phyloP scores from a whole-genome alignment of 2,329 filamentous ascomycete genomes.

The Fusarium sp. region DNA sequence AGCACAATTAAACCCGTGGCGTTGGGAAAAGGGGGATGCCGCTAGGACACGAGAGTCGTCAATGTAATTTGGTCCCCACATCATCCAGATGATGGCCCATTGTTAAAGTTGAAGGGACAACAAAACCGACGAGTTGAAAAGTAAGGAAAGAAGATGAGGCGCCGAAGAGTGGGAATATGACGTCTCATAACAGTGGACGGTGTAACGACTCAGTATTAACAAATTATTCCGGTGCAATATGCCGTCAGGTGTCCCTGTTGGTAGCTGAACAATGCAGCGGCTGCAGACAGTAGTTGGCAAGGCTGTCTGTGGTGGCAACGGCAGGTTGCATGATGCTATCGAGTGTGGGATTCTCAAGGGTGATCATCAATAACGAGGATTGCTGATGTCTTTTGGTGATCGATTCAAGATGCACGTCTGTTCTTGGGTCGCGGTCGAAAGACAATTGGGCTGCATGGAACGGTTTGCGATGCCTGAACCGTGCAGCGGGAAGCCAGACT shows the following conservation, averaged over 20 bases:
- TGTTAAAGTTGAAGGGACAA: constrained; percentile 27
- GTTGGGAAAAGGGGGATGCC: constrained; percentile 40
- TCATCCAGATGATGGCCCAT: constrained; percentile 40
- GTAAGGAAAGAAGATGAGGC: constrained; percentile 7
- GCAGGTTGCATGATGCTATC: neutral
- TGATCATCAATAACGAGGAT: neutral
- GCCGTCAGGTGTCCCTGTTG: neutral
- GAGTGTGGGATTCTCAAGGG: neutral
- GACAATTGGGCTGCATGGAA: constrained; percentile 23
- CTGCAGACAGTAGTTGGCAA: neutral
- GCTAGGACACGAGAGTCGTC: constrained; percentile 30
- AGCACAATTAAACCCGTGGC: constrained; percentile 36
- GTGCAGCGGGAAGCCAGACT: constrained; percentile 17
- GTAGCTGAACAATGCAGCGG: neutral
- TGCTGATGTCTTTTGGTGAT: neutral
- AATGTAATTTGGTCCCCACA: constrained; percentile 46
- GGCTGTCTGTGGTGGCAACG: neutral
- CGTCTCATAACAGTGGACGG: constrained; percentile 25
- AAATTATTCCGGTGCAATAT: constrained; percentile 23
- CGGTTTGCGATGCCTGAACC: constrained; percentile 24
- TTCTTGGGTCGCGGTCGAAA: constrained; percentile 14
- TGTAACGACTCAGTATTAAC: constrained; percentile 21
- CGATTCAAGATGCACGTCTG: constrained; percentile 23
- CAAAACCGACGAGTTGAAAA: constrained; percentile 10
- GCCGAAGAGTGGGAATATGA: constrained; percentile 29